Conservation (phyloP, 2,329 filamentous ascomycete species). For the Aspergillus sp. region DNA sequence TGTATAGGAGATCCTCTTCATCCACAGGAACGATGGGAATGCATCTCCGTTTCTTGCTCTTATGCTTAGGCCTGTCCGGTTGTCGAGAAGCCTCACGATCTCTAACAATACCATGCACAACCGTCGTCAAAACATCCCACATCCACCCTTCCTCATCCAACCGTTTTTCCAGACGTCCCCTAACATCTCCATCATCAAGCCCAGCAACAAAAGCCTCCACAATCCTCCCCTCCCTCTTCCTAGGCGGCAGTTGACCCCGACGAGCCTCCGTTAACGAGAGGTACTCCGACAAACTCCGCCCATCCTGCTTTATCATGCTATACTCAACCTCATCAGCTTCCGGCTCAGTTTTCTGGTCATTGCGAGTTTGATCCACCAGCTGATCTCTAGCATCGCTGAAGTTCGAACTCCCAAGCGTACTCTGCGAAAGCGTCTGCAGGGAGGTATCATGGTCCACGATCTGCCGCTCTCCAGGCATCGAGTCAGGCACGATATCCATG, state of each 20-base stretch:
- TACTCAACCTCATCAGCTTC: background rate
- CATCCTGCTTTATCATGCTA: slow-evolving; percentile 15
- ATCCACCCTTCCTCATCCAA: slow-evolving; percentile 20
- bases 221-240: slow-evolving; percentile 14
- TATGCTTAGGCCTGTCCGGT: background rate
- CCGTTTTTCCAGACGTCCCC: slow-evolving; percentile 13
- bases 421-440: slow-evolving; percentile 5
- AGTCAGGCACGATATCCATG: slow-evolving; percentile 11
- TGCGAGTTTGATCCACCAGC: background rate
- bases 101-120: background rate
- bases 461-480: slow-evolving; percentile 3
- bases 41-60: slow-evolving; percentile 15
- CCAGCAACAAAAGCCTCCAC: slow-evolving; percentile 28
- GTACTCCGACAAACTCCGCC: slow-evolving; percentile 19
- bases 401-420: slow-evolving; percentile 8
- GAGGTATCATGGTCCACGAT: background rate
- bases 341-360: background rate
- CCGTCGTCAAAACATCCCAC: slow-evolving; percentile 17
- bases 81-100: background rate
- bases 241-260: slow-evolving; percentile 9
- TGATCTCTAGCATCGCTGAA: background rate
- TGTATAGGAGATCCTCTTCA: slow-evolving; percentile 17
- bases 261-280: slow-evolving; percentile 16
- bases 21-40: slow-evolving; percentile 25
- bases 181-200: slow-evolving; percentile 14